Evolutionary conservation across 106 monocot genomes (phyloP).

Genomic region (Dendrobium chrysotoxum): DNA sequence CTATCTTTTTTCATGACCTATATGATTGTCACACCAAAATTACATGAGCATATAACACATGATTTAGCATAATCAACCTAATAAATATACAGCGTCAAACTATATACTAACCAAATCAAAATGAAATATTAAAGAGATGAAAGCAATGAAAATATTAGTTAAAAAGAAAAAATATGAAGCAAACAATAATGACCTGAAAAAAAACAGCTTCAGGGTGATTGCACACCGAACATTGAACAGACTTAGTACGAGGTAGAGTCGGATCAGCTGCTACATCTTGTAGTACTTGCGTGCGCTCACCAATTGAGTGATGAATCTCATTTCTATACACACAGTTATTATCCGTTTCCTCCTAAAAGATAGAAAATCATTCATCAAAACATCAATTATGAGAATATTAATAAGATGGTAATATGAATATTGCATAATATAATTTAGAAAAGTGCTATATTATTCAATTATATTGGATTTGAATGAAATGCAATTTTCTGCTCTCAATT

Average conservation of each 20-base stretch:
- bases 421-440: background rate
- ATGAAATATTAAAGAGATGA: background rate
- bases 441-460: background rate
- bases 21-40: background rate
- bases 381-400: background rate
- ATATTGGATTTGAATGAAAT: background rate
- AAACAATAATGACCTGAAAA: slow-evolving; percentile 35
- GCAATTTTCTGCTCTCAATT: background rate
- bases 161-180: background rate
- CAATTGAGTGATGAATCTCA: slow-evolving; percentile 50
- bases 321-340: slow-evolving; percentile 74
- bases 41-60: background rate
- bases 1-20: too few relatives aligned
- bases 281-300: slow-evolving; percentile 41
- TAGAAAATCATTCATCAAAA: background rate
- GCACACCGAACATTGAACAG: slow-evolving; percentile 51
- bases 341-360: slow-evolving; percentile 48
- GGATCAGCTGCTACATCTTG: slow-evolving; percentile 71
- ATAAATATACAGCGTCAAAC: background rate
- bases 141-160: background rate
- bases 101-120: background rate
- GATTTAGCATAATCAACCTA: background rate
- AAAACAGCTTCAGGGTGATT: slow-evolving; percentile 67
- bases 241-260: slow-evolving; percentile 73
- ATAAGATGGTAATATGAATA: background rate